Percentiles rank a stretch among this genome's conserved stretches.
Conservation (phyloP, 2,329 filamentous ascomycete species). For the Annulohypoxylon truncatum region DNA sequence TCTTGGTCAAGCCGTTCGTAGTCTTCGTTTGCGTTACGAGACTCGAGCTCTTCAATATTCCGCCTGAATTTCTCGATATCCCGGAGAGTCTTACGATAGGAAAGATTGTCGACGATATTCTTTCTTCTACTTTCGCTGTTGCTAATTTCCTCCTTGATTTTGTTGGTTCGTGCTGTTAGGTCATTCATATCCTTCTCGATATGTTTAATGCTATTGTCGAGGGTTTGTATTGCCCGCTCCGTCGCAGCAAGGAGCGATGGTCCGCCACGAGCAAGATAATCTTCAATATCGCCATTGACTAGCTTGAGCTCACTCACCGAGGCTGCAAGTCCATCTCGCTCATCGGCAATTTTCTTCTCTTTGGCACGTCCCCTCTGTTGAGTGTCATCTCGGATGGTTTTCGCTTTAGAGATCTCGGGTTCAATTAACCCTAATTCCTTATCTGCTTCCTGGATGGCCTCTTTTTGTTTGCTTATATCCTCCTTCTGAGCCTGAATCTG, state of each 20-base stretch:
- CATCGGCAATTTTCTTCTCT: conserved; percentile 77
- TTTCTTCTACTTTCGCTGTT: conserved; percentile 86
- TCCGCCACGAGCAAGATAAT: conserved; percentile 82
- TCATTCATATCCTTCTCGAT: conserved; percentile 75
- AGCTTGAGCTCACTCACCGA: conserved; percentile 82
- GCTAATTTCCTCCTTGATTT: conserved; percentile 79
- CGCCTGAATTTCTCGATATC: conserved; percentile 73
- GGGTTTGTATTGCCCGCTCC: conserved; percentile 72
- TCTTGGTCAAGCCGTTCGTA: conserved; percentile 79
- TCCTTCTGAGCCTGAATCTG: conserved; percentile 81
- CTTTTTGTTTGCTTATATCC: conserved; percentile 74
- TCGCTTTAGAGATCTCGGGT: conserved; percentile 80
- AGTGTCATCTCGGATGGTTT: conserved; percentile 80
- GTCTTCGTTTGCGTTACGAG: conserved; percentile 84
- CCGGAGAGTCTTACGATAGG: conserved; percentile 80
- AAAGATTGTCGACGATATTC: conserved; percentile 89
- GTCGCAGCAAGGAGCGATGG: conserved; percentile 76
- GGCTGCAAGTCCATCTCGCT: conserved; percentile 76
- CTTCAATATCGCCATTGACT: conserved; percentile 80
- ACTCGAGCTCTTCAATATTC: conserved; percentile 80
- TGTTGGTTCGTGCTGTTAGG: conserved; percentile 78
- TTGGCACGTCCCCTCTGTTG: conserved; percentile 76
- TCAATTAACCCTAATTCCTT: conserved; percentile 77
- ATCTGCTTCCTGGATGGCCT: conserved; percentile 76
- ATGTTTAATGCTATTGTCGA: conserved; percentile 73